Conservation (phyloP, 805 yeast species). For the Candida insectalens region DNA sequence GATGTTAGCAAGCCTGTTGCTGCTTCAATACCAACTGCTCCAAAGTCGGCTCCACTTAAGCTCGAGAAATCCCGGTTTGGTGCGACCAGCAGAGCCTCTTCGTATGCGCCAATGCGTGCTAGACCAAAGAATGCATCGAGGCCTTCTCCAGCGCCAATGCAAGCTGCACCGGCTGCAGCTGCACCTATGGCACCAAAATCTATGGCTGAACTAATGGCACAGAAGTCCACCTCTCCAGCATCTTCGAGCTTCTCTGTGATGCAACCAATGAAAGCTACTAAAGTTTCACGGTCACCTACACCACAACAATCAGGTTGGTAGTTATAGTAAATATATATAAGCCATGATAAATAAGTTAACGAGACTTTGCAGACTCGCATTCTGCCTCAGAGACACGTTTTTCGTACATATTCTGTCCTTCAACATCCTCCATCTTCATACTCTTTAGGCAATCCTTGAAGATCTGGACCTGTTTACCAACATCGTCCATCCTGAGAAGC, state of each 20-base stretch:
- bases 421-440: conserved; percentile 42
- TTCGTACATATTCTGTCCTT: conserved; percentile 21
- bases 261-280: conserved; percentile 16
- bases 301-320: conserved; percentile 1
- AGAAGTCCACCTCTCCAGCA: conserved; percentile 7
- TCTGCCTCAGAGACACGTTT: conserved; percentile 15
- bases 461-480: conserved; percentile 71
- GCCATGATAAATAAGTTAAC: background rate
- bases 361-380: too few relatives aligned
- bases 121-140: background rate
- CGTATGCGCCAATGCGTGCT: background rate
- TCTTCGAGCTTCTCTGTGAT: conserved; percentile 10
- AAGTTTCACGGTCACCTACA: conserved; percentile 5
- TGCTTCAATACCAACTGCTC: background rate
- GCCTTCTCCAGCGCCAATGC: background rate
- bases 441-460: conserved; percentile 63
- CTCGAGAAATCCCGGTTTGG: background rate
- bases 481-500: conserved; percentile 56
- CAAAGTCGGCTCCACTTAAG: background rate
- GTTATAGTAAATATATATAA: conserved; percentile 4
- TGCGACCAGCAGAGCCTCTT: background rate
- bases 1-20: background rate
- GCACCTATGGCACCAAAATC: conserved; percentile 1
- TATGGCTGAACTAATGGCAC: conserved; percentile 7
- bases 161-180: too few relatives aligned